Conservation (phyloP, 2,329 filamentous ascomycete species). For the Corinectria fuckeliana region DNA sequence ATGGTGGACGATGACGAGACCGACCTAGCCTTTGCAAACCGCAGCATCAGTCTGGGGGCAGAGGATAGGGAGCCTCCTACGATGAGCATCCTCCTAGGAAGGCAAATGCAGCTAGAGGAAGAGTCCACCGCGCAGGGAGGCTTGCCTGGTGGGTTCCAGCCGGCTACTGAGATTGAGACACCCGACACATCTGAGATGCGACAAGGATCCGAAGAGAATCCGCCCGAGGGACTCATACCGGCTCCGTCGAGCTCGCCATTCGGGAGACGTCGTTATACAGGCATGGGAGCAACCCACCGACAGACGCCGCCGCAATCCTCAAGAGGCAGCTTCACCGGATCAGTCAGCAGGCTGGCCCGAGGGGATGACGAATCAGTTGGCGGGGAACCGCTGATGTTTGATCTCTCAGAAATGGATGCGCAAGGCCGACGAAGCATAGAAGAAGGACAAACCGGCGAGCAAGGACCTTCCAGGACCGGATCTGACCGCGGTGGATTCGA, state of each 20-base stretch:
- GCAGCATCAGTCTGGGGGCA: conserved; percentile 71
- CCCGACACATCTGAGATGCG: conserved; percentile 48
- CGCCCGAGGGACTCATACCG: conserved; percentile 53
- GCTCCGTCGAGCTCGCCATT: conserved; percentile 53
- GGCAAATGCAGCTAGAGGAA: conserved; percentile 46
- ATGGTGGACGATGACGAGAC: conserved; percentile 64
- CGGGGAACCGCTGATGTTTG: conserved; percentile 75
- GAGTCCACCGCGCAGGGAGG: conserved; percentile 35
- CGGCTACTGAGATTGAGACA: conserved; percentile 51
- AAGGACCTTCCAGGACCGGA: conserved; percentile 40
- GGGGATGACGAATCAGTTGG: conserved; percentile 61
- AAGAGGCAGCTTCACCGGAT: conserved; percentile 54
- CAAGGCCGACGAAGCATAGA: conserved; percentile 65
- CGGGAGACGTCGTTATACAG: conserved; percentile 54
- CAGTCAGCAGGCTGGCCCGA: conserved; percentile 46
- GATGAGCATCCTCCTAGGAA: conserved; percentile 66
- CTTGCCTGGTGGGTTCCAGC: conserved; percentile 43
- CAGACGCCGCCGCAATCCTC: conserved; percentile 53
- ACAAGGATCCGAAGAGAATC: conserved; percentile 54
- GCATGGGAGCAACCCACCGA: conserved; percentile 47
- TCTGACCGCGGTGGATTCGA: conserved; percentile 50
- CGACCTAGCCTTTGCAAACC: conserved; percentile 67
- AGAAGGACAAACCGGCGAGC: conserved; percentile 52
- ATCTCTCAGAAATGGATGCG: conserved; percentile 73
- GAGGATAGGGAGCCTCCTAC: conserved; percentile 70